phyloP scores from a whole-genome alignment of 164 flowering plant species.

The Vitis rupestris region DNA sequence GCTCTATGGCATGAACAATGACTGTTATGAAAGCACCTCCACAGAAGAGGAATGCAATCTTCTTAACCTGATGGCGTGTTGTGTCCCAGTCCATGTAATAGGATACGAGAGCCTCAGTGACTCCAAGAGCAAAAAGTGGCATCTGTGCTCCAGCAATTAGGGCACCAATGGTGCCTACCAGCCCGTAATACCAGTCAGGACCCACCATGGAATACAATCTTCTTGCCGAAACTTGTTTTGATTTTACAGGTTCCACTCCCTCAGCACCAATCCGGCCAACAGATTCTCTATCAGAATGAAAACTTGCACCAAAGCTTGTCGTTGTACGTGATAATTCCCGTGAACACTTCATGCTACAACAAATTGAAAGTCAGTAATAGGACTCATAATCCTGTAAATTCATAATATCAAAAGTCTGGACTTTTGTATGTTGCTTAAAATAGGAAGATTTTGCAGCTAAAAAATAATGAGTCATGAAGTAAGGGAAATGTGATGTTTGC shows the following conservation, averaged over 20 bases:
- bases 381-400: too few relatives aligned
- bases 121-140: conserved; percentile 96
- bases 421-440: too few relatives aligned
- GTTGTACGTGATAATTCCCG: conserved; percentile 59
- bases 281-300: conserved; percentile 82
- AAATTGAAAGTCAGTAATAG: neutral
- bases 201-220: conserved; percentile 77
- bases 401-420: too few relatives aligned
- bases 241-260: conserved; percentile 31
- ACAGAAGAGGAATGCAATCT: conserved; percentile 68
- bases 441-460: too few relatives aligned
- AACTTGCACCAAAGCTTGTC: conserved; percentile 74
- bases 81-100: conserved; percentile 95
- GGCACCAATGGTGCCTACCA: conserved; percentile 64
- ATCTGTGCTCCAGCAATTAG: conserved; percentile 81
- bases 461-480: too few relatives aligned
- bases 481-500: too few relatives aligned
- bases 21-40: conserved; percentile 69
- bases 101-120: conserved; percentile 84
- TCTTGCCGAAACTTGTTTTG: conserved; percentile 43
- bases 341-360: conserved; percentile 56
- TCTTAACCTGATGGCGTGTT: conserved; percentile 60
- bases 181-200: conserved; percentile 80
- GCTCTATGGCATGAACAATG: conserved; percentile 62
- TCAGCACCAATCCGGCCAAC: conserved; percentile 43